Evolutionary conservation across 345 rosid genomes (phyloP).

Genomic region (Salix viminalis): DNA sequence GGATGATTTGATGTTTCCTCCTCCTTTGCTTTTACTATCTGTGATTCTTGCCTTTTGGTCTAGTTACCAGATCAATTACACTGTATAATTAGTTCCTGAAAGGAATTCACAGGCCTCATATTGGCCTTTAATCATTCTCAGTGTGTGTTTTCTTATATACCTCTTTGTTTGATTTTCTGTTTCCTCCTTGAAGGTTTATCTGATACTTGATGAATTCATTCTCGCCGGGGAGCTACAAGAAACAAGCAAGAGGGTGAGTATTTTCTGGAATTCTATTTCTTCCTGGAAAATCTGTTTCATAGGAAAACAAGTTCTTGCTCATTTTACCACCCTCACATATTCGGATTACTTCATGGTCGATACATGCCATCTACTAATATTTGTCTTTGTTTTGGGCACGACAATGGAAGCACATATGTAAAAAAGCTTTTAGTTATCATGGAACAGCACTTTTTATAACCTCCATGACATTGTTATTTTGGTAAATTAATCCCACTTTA

Average conservation of each 20-base stretch:
- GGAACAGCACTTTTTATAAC: background rate
- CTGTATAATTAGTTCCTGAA: background rate
- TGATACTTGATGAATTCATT: conserved; percentile 96
- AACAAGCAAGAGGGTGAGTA: conserved; percentile 88
- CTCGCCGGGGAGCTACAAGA: conserved; percentile 99
- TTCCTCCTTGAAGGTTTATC: conserved; percentile 52
- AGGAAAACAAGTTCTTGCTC: background rate
- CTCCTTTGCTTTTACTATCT: background rate
- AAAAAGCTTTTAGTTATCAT: too few species aligned
- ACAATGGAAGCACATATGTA: too few species aligned
- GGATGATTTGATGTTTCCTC: background rate
- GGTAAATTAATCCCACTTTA: too few species aligned
- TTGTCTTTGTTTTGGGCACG: too few species aligned
- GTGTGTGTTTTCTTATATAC: background rate
- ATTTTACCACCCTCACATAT: background rate
- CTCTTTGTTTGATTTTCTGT: background rate
- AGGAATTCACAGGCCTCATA: background rate
- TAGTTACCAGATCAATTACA: background rate
- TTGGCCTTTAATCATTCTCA: background rate
- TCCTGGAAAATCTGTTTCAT: background rate
- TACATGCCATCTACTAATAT: too few species aligned
- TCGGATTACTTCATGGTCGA: background rate
- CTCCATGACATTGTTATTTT: background rate
- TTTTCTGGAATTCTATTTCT: background rate
- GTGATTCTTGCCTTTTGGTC: background rate